These are phyloP conservation scores for Jackrogersella minutella DNA, from an alignment of 495 filamentous ascomycete genomes.

Conservation along the genomic window DNA sequence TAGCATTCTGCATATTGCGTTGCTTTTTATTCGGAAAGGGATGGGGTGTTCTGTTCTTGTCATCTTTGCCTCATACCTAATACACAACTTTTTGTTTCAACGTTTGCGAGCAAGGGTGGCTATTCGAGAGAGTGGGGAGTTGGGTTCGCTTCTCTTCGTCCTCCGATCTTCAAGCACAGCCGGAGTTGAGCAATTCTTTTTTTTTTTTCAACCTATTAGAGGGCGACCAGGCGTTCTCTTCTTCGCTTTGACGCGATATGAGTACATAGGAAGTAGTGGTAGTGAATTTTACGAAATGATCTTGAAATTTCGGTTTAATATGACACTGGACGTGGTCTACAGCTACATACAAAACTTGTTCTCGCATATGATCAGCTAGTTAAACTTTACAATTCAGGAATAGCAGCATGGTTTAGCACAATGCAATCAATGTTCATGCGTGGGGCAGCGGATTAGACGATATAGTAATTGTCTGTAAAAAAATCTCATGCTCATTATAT, in stretches of 20 bases:
- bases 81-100: conserved; percentile 14
- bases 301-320: background rate
- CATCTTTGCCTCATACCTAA: conserved; percentile 29
- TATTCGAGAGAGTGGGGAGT: conserved; percentile 10
- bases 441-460: background rate
- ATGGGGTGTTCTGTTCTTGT: conserved; percentile 17
- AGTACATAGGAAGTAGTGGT: conserved; percentile 33
- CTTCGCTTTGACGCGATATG: conserved; percentile 9
- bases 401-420: background rate
- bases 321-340: background rate
- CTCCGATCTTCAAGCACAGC: conserved; percentile 20
- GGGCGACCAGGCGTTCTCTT: conserved; percentile 20
- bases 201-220: conserved; percentile 8
- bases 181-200: conserved; percentile 27
- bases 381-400: background rate
- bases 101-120: conserved; percentile 6
- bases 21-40: conserved; percentile 18
- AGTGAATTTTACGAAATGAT: conserved; percentile 33
- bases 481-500: no score
- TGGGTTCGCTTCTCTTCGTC: conserved; percentile 30
- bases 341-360: background rate
- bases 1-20: conserved; percentile 41
- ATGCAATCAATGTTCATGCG: background rate
- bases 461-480: background rate
- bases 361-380: background rate